These are phyloP conservation scores for Candida pseudofarinosa DNA, from an alignment of 805 yeast genomes.

Conservation along the genomic window DNA sequence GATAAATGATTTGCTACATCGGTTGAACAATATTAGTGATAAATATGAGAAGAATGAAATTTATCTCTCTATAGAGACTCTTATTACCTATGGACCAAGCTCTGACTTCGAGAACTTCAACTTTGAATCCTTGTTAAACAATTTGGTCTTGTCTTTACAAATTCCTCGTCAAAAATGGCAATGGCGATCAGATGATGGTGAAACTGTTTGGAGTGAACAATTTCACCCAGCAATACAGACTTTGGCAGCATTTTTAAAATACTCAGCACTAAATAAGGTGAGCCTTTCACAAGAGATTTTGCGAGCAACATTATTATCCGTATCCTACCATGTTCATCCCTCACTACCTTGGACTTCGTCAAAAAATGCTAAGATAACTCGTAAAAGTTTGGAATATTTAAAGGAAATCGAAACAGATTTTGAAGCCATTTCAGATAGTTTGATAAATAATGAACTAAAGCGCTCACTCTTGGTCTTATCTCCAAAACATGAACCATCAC, in stretches of 20 bases:
- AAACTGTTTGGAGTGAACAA: neutral
- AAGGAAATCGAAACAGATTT: neutral
- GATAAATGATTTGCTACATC: neutral
- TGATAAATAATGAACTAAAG: conserved; percentile 1
- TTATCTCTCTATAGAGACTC: neutral
- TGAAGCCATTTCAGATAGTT: neutral
- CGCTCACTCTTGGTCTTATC: conserved; percentile 2
- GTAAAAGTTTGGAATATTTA: neutral
- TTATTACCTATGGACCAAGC: neutral
- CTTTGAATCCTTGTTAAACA: neutral
- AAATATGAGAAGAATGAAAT: neutral
- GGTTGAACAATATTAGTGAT: neutral
- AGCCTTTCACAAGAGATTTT: neutral
- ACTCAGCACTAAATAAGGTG: neutral
- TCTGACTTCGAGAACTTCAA: neutral
- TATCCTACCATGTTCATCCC: conserved; percentile 24
- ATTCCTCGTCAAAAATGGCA: neutral
- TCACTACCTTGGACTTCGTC: conserved; percentile 25
- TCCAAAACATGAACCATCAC: neutral
- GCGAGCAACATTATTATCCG: neutral
- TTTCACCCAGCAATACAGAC: conserved; percentile 4
- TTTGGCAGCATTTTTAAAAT: conserved; percentile 3
- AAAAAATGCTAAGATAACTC: conserved; percentile 9
- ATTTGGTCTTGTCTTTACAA: neutral
- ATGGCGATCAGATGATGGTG: neutral